Conservation (phyloP, 2,329 filamentous ascomycete genomes). For the Fusarium sp. region DNA sequence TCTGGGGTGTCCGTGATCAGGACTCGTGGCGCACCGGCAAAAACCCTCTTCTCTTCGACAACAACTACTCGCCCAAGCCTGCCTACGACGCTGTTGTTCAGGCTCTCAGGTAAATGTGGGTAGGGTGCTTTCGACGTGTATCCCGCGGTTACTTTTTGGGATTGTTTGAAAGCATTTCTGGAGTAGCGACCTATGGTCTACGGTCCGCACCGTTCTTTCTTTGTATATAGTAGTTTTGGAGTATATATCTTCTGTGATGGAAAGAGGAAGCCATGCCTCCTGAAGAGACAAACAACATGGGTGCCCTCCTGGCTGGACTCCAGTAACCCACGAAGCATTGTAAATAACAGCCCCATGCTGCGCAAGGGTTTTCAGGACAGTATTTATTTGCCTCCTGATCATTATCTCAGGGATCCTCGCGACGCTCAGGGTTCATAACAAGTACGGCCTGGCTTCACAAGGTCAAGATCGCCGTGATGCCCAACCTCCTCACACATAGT, state of each 20-base stretch:
- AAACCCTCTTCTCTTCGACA: not conserved
- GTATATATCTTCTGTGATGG: not conserved
- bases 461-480: too few species aligned
- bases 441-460: too few species aligned
- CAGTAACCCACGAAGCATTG: not conserved
- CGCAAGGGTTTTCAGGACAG: too few species aligned
- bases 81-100: not conserved
- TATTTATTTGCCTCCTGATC: too few species aligned
- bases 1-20: slow-evolving; percentile 66
- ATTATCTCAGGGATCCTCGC: too few species aligned
- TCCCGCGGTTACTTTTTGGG: not conserved
- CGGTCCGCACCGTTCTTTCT: not conserved
- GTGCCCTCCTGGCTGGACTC: not conserved
- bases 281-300: not conserved
- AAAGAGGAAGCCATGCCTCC: not conserved
- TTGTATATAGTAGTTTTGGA: not conserved
- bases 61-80: not conserved
- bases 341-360: not conserved
- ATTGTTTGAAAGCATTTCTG: not conserved
- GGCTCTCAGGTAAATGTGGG: not conserved
- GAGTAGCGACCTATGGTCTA: not conserved
- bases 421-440: too few species aligned
- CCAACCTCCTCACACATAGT: too few species aligned
- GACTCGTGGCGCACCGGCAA: not conserved
- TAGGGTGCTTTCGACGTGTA: not conserved